Evolutionary conservation across 2,329 filamentous ascomycete species (phyloP).

Genomic region (Cladosporium austrohemisphaericum): DNA sequence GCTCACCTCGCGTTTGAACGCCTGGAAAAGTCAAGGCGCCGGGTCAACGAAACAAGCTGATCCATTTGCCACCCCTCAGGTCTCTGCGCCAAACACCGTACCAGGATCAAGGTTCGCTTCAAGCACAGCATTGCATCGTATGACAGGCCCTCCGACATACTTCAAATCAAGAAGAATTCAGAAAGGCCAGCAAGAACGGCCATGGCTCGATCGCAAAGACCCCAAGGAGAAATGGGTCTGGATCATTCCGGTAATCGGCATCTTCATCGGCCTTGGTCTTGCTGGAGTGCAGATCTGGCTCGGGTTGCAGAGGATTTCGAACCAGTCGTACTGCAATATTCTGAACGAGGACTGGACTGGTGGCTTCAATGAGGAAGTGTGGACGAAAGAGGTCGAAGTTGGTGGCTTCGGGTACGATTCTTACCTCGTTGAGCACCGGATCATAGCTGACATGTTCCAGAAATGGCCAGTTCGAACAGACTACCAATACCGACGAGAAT

Average conservation of each 20-base stretch:
- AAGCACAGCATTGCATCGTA: constrained; percentile 36
- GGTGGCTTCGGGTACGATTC: constrained; percentile 68
- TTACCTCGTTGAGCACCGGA: background rate
- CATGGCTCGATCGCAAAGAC: constrained; percentile 70
- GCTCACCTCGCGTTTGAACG: constrained; percentile 2
- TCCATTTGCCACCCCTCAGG: constrained; percentile 40
- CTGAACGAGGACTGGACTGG: constrained; percentile 63
- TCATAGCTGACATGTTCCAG: constrained; percentile 38
- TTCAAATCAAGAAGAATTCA: constrained; percentile 71
- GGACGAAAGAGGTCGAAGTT: constrained; percentile 71
- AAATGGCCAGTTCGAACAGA: constrained; percentile 78
- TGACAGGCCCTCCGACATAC: constrained; percentile 43
- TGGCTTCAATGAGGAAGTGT: constrained; percentile 55
- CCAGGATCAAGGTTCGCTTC: constrained; percentile 42
- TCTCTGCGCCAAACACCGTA: constrained; percentile 43
- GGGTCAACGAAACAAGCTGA: constrained; percentile 16
- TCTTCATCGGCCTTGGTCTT: constrained; percentile 64
- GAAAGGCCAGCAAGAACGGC: constrained; percentile 70
- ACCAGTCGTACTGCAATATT: constrained; percentile 69
- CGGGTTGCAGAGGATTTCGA: constrained; percentile 66
- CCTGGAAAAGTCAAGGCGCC: background rate
- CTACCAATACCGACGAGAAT: constrained; percentile 69
- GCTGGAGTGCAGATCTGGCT: constrained; percentile 72
- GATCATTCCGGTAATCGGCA: constrained; percentile 70
- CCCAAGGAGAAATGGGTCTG: constrained; percentile 83